Percentiles rank a stretch among this genome's conserved stretches.
Conservation (phyloP, 2,329 filamentous ascomycete genomes). For the Botrytis aclada region DNA sequence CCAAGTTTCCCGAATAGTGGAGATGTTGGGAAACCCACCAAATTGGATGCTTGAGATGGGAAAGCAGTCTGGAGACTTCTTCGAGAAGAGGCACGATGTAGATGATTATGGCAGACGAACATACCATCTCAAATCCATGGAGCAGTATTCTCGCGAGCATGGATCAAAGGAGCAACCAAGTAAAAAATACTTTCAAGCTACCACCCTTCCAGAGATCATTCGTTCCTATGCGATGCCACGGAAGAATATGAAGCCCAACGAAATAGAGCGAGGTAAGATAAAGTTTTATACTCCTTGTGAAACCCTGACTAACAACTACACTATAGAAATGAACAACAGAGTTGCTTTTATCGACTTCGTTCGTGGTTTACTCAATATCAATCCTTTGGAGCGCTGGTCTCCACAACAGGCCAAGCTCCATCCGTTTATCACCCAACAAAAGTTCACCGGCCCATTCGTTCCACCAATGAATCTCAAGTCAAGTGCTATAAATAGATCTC, state of each 20-base stretch:
- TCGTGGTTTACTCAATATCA: constrained; percentile 86
- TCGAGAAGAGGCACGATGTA: constrained; percentile 75
- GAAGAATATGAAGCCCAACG: constrained; percentile 98
- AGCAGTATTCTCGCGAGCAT: constrained; percentile 94
- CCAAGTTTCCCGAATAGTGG: constrained; percentile 92
- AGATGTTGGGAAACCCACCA: constrained; percentile 94
- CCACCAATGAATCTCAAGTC: constrained; percentile 96
- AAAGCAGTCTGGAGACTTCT: constrained; percentile 96
- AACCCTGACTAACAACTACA: constrained; percentile 21
- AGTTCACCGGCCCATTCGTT: constrained; percentile 93
- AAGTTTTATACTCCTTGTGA: constrained; percentile 19
- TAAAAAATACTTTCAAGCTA: constrained; percentile 99
- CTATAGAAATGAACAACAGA: constrained; percentile 93
- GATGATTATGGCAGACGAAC: constrained; percentile 92
- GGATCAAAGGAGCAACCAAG: constrained; percentile 97
- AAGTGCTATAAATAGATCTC: constrained; percentile 78
- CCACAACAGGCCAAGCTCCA: constrained; percentile 96
- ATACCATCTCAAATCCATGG: constrained; percentile 94
- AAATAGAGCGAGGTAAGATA: constrained; percentile 85
- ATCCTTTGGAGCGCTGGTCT: constrained; percentile 94
- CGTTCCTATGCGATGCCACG: constrained; percentile 96
- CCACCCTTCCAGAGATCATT: constrained; percentile 92
- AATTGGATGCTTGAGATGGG: constrained; percentile 99
- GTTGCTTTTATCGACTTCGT: constrained; percentile 98
- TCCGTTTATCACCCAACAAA: constrained; percentile 97